Percentiles rank a stretch among this genome's conserved stretches.
Evolutionary conservation across 495 filamentous ascomycete genomes (phyloP).

Genomic region (Hypoxylon intermedium): DNA sequence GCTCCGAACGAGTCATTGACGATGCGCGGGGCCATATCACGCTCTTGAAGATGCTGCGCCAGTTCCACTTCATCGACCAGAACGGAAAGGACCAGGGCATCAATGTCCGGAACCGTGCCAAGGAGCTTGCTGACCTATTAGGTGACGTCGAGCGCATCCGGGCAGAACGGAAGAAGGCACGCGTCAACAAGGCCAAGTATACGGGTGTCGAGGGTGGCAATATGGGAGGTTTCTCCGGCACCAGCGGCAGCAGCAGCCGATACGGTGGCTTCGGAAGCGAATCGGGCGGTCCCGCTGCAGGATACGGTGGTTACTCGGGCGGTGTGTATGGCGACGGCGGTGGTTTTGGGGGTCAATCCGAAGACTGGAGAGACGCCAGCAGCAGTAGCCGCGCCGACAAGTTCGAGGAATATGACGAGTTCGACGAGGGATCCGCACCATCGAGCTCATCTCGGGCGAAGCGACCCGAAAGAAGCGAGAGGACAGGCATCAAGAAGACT

Average conservation of each 20-base stretch:
- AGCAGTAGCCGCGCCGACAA: slow-evolving; percentile 64
- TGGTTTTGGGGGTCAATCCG: slow-evolving; percentile 74
- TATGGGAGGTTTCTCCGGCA: slow-evolving; percentile 61
- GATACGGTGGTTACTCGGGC: slow-evolving; percentile 84
- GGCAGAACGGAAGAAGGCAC: slow-evolving; percentile 91
- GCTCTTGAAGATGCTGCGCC: slow-evolving; percentile 95
- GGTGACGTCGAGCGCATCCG: slow-evolving; percentile 94
- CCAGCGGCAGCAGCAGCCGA: slow-evolving; percentile 66
- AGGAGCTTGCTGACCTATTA: slow-evolving; percentile 92
- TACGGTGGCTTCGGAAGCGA: slow-evolving; percentile 92
- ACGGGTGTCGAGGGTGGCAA: slow-evolving; percentile 87
- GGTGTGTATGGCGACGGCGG: slow-evolving; percentile 94
- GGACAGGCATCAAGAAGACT: slow-evolving; percentile 61
- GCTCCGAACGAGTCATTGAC: slow-evolving; percentile 96
- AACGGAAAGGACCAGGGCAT: slow-evolving; percentile 99
- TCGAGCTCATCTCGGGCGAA: slow-evolving; percentile 52
- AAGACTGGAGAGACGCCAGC: slow-evolving; percentile 66
- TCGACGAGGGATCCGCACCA: slow-evolving; percentile 74
- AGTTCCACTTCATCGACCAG: slow-evolving; percentile 95
- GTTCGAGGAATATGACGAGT: slow-evolving; percentile 98
- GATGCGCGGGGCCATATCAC: slow-evolving; percentile 95
- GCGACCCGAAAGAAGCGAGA: slow-evolving; percentile 49
- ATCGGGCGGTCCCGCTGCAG: slow-evolving; percentile 53
- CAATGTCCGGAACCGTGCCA: slow-evolving; percentile 95
- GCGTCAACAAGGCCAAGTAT: slow-evolving; percentile 89